Conservation (phyloP, 1,284 basidiomycete genomes). For the Leccinum colubrinum region DNA sequence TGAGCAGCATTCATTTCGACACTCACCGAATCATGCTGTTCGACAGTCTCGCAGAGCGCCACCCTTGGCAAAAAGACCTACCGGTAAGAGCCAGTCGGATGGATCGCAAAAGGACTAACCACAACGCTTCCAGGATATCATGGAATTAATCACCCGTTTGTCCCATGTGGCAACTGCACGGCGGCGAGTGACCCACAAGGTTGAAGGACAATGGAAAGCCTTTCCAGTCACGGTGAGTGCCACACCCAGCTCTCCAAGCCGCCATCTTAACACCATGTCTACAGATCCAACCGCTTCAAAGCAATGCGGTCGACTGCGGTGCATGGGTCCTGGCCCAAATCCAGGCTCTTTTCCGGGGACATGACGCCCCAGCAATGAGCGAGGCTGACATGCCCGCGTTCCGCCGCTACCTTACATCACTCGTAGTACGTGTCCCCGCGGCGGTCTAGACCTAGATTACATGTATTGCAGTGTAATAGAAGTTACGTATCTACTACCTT, state of each 20-base stretch:
- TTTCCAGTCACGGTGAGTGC: not conserved
- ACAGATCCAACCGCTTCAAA: not conserved
- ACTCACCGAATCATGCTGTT: constrained; percentile 5
- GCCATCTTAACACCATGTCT: not conserved
- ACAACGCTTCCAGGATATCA: not conserved
- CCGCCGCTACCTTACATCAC: not conserved
- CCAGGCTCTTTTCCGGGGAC: not conserved
- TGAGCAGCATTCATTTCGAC: constrained; percentile 1
- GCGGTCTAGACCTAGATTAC: not conserved
- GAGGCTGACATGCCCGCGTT: not conserved
- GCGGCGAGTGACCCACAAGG: not conserved
- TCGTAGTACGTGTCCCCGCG: not conserved
- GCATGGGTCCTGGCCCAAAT: not conserved
- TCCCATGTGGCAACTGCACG: not conserved
- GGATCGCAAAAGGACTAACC: not conserved
- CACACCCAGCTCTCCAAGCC: not conserved
- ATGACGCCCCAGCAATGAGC: not conserved
- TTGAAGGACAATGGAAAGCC: not conserved
- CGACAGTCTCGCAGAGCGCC: constrained; percentile 7
- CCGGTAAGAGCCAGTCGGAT: not conserved
- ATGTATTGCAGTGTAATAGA: not conserved
- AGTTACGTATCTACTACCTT: not conserved
- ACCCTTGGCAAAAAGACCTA: too few species aligned
- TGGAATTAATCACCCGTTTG: not conserved
- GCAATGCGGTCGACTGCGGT: not conserved